Evolutionary conservation across 352 stramenopile species (phyloP).

Genomic region (Phytopythium mirpurense): DNA sequence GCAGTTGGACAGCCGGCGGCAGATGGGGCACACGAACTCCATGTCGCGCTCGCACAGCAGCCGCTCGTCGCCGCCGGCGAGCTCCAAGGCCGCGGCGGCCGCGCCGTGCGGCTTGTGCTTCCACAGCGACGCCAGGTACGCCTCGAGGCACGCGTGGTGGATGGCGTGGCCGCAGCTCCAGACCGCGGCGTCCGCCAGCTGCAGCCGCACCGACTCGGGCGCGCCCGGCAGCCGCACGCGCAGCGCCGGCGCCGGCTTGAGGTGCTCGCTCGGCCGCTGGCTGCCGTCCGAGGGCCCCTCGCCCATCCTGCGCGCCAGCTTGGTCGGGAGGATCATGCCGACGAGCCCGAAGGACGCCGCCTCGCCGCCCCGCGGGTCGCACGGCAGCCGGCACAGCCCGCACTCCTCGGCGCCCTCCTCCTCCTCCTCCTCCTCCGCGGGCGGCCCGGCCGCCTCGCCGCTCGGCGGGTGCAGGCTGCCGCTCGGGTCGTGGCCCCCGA

Average conservation of each 20-base stretch:
- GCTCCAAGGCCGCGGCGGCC: conserved; percentile 32
- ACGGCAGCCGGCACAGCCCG: conserved; percentile 57
- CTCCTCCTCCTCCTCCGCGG: conserved; percentile 12
- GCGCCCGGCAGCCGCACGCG: conserved; percentile 23
- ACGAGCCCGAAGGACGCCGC: conserved; percentile 66
- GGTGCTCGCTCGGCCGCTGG: background rate
- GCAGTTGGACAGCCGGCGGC: conserved; percentile 69
- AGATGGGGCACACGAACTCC: conserved; percentile 79
- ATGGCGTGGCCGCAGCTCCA: conserved; percentile 75
- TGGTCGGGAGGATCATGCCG: conserved; percentile 62
- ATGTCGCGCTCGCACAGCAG: conserved; percentile 60
- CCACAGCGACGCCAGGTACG: conserved; percentile 68
- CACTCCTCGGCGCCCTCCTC: conserved; percentile 38
- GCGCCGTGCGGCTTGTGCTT: conserved; percentile 45
- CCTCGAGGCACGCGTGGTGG: conserved; percentile 61
- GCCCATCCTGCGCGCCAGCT: conserved; percentile 35
- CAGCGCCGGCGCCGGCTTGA: conserved; percentile 13
- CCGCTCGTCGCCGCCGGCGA: conserved; percentile 44
- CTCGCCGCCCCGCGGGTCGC: conserved; percentile 27
- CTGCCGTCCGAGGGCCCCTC: conserved; percentile 5
- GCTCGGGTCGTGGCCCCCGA: background rate
- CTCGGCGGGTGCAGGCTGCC: background rate
- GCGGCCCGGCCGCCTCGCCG: background rate
- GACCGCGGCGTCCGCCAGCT: conserved; percentile 40
- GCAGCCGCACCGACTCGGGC: conserved; percentile 24